phyloP scores from a whole-genome alignment of 2,329 filamentous ascomycete species.

The Aspergillus oerlinghausenensis region DNA sequence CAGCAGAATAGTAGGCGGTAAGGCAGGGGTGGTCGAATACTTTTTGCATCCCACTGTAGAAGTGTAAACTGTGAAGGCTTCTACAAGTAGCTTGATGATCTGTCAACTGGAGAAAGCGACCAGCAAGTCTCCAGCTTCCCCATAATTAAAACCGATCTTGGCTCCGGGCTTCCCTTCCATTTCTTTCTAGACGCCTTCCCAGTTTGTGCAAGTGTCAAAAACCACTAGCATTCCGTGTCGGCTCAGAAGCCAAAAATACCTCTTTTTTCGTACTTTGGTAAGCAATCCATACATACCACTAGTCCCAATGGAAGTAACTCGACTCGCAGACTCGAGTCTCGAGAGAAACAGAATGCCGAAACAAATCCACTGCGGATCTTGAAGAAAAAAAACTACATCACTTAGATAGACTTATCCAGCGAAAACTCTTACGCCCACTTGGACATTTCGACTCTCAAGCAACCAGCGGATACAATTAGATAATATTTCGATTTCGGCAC shows the following conservation, averaged over 20 bases:
- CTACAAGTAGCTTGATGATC: neutral
- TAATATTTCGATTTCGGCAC: neutral
- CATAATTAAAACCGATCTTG: neutral
- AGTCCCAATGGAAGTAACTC: neutral
- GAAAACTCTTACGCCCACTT: neutral
- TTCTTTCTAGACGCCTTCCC: neutral
- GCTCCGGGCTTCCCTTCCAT: neutral
- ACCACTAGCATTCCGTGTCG: neutral
- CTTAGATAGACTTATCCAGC: neutral
- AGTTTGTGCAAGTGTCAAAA: neutral
- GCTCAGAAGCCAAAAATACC: neutral
- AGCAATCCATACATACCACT: neutral
- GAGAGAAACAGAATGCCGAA: neutral
- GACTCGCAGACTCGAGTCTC: neutral
- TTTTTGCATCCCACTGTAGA: too few species aligned
- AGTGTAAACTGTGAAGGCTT: neutral
- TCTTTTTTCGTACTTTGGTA: neutral
- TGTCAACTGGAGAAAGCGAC: neutral
- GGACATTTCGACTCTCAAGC: neutral
- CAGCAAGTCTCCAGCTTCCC: neutral
- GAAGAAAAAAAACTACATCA: neutral
- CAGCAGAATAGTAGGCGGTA: too few species aligned
- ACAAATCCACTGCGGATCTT: constrained; percentile 20
- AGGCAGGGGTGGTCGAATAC: too few species aligned
- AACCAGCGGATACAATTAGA: neutral